Percentiles rank a stretch among this genome's conserved stretches.
Conservation (phyloP, 2,329 filamentous ascomycete genomes). For the Cladobotryum mycophilum region DNA sequence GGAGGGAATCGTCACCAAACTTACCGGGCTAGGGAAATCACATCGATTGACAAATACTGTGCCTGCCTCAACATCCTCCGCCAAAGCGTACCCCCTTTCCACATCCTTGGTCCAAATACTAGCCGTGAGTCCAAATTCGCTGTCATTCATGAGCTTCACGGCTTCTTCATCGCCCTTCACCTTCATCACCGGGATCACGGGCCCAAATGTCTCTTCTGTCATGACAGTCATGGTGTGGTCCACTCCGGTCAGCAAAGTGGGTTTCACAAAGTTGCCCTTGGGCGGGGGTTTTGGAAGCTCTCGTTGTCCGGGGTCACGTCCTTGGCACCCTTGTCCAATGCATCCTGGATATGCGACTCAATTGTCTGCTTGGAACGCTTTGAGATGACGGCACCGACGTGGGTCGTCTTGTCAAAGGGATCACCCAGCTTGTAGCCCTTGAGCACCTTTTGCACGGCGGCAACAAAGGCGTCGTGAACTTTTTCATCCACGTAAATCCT, state of each 20-base stretch:
- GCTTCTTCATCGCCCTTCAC: constrained; percentile 78
- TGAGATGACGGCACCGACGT: constrained; percentile 85
- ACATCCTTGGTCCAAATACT: constrained; percentile 95
- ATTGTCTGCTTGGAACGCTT: constrained; percentile 71
- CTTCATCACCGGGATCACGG: constrained; percentile 84
- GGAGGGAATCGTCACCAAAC: constrained; percentile 29
- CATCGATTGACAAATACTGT: constrained; percentile 95
- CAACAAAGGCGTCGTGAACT: constrained; percentile 77
- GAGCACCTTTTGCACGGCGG: constrained; percentile 73
- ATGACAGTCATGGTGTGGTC: constrained; percentile 82
- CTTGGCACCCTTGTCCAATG: constrained; percentile 73
- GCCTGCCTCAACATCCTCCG: constrained; percentile 78
- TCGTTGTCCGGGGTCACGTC: constrained; percentile 78
- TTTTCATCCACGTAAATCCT: constrained; percentile 83
- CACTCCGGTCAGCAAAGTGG: constrained; percentile 73
- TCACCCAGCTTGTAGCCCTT: constrained; percentile 82
- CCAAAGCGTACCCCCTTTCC: constrained; percentile 65
- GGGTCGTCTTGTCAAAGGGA: constrained; percentile 69
- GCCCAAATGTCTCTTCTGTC: constrained; percentile 92
- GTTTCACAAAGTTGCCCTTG: constrained; percentile 85
- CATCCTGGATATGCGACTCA: constrained; percentile 73
- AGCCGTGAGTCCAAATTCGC: constrained; percentile 89
- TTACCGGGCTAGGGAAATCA: constrained; percentile 85
- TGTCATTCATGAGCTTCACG: constrained; percentile 84
- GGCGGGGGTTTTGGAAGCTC: constrained; percentile 63